phyloP scores from a whole-genome alignment of 208 protist genomes.

The Leishmania gerbilli region DNA sequence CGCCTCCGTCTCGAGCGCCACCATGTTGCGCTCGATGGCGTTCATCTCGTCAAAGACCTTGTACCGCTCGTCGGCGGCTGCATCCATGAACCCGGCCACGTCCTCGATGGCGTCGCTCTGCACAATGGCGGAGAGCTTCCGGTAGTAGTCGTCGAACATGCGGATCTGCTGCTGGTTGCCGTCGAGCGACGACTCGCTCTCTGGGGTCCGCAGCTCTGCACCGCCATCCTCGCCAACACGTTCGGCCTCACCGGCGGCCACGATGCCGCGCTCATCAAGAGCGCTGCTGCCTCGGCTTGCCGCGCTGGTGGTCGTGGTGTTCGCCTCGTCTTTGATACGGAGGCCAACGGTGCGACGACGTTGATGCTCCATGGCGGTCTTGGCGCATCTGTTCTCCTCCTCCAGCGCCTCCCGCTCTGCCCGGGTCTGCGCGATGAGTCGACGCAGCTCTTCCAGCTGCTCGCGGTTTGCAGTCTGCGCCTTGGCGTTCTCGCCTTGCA shows the following conservation, averaged over 20 bases:
- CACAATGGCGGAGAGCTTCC: conserved; percentile 46
- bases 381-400: conserved; percentile 24
- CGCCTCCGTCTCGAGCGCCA: conserved; percentile 33
- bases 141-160: conserved; percentile 55
- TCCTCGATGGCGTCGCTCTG: conserved; percentile 49
- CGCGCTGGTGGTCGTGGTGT: background rate
- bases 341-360: background rate
- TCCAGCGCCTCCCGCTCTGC: conserved; percentile 47
- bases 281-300: background rate
- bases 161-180: conserved; percentile 8
- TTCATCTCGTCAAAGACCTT: conserved; percentile 57
- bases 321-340: background rate
- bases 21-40: conserved; percentile 45
- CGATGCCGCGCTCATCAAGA: background rate
- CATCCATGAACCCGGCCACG: conserved; percentile 61
- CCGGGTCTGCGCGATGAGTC: conserved; percentile 33
- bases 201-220: background rate
- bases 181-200: background rate
- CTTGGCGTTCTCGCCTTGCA: conserved; percentile 59
- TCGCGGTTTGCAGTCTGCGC: conserved; percentile 42
- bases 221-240: background rate
- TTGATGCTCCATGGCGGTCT: conserved; percentile 16
- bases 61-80: conserved; percentile 51
- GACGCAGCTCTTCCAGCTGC: conserved; percentile 51
- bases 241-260: background rate